A percentile compares a stretch with the other conserved stretches of the same genome.
Evolutionary conservation across 164 flowering plant genomes (phyloP).

Genomic region (Akebia trifoliata): DNA sequence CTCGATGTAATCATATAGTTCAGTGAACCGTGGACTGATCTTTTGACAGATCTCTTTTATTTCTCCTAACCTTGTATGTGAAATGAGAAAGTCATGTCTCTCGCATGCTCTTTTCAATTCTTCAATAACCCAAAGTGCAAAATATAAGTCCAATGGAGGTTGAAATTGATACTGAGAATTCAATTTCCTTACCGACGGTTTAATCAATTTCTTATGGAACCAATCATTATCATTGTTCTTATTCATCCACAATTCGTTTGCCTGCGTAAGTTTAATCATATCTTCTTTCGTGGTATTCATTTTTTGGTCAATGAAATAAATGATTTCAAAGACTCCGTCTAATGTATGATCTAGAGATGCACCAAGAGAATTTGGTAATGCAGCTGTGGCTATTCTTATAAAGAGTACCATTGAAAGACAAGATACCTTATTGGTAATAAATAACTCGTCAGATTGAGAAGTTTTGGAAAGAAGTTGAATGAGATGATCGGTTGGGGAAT

Average conservation of each 20-base stretch:
- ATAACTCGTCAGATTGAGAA: too few relatives aligned
- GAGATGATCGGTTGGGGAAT: slow-evolving; percentile 1
- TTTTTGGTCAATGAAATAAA: slow-evolving; percentile 3
- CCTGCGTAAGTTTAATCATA: background rate
- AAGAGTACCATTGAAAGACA: slow-evolving; percentile 9
- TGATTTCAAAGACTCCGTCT: background rate
- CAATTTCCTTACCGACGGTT: too few relatives aligned
- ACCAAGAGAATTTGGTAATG: background rate
- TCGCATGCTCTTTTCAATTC: background rate
- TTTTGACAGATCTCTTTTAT: too few relatives aligned
- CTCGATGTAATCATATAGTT: too few relatives aligned
- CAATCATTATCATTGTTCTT: background rate
- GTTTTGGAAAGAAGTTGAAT: background rate
- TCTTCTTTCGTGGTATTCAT: background rate
- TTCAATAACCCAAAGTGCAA: background rate
- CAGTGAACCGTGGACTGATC: too few relatives aligned
- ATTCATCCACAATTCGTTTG: slow-evolving; percentile 2
- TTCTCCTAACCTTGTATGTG: too few relatives aligned
- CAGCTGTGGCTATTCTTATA: slow-evolving; percentile 1
- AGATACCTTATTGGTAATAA: background rate
- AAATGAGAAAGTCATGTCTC: background rate
- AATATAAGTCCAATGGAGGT: background rate
- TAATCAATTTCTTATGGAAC: too few relatives aligned
- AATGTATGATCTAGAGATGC: background rate
- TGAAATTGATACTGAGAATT: background rate